Evolutionary conservation across 805 yeast genomes (phyloP).

Genomic region (Starmerella geochares): DNA sequence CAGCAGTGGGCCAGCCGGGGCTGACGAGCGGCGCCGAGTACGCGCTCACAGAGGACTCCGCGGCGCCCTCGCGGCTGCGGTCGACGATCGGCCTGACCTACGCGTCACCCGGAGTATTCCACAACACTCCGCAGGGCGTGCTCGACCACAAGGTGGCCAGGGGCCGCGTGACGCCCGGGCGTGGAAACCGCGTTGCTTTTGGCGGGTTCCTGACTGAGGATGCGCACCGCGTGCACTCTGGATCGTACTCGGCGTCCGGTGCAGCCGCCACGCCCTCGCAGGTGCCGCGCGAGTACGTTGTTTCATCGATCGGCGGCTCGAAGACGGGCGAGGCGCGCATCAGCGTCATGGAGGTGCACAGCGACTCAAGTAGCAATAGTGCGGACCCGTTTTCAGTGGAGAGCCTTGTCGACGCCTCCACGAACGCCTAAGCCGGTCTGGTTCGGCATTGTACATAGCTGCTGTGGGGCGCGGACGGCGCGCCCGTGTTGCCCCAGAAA

Average conservation of each 20-base stretch:
- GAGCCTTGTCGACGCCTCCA: slow-evolving; percentile 2
- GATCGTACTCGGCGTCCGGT: background rate
- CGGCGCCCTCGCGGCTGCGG: slow-evolving; percentile 9
- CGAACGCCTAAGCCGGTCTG: background rate
- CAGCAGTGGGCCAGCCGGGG: background rate
- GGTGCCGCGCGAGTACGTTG: slow-evolving; percentile 10
- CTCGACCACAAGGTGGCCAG: slow-evolving; percentile 20
- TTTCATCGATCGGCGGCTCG: slow-evolving; percentile 9
- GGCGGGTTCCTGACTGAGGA: slow-evolving; percentile 29
- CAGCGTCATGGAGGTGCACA: slow-evolving; percentile 11
- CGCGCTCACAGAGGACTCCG: slow-evolving; percentile 1
- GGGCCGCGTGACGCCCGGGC: slow-evolving; percentile 26
- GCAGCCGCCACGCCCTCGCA: slow-evolving; percentile 1
- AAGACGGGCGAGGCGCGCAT: slow-evolving; percentile 13
- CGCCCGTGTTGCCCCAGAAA: too few relatives aligned
- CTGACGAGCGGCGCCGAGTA: slow-evolving; percentile 1
- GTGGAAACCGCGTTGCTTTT: slow-evolving; percentile 19
- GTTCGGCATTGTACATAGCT: too few relatives aligned
- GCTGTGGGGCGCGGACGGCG: too few relatives aligned
- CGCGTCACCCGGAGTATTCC: slow-evolving; percentile 28
- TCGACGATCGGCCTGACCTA: slow-evolving; percentile 29
- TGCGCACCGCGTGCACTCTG: slow-evolving; percentile 4
- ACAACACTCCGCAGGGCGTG: slow-evolving; percentile 30
- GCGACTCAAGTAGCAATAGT: background rate
- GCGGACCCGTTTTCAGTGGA: slow-evolving; percentile 5